phyloP scores from a whole-genome alignment of 805 yeast species.

The Candida mattraensis region DNA sequence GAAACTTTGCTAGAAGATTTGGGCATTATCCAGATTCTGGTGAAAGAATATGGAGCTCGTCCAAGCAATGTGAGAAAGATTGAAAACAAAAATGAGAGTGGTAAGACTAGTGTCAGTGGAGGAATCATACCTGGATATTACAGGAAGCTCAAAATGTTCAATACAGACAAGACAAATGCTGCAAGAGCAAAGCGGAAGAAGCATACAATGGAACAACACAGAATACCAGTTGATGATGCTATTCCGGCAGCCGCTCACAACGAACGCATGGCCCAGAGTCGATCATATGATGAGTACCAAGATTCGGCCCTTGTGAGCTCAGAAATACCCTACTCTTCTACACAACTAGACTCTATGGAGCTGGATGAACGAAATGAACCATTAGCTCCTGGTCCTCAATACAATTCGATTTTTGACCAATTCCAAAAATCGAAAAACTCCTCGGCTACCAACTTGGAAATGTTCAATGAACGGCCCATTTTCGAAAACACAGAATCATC shows the following conservation, averaged over 20 bases:
- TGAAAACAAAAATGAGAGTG: constrained; percentile 30
- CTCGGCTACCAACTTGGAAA: constrained; percentile 2
- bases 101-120: constrained; percentile 34
- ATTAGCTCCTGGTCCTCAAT: neutral
- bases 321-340: no score
- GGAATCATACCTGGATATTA: constrained; percentile 32
- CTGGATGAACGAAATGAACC: no score
- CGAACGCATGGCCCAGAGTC: no score
- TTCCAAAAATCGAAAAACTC: constrained; percentile 1
- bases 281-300: no score
- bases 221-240: no score
- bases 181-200: constrained; percentile 6
- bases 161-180: constrained; percentile 3
- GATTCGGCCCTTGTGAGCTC: no score
- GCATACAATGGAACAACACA: neutral
- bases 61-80: constrained; percentile 32
- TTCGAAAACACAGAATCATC: constrained; percentile 4
- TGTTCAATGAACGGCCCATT: neutral
- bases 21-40: constrained; percentile 36
- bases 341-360: no score
- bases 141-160: constrained; percentile 22
- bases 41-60: constrained; percentile 29
- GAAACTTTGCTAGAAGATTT: constrained; percentile 43
- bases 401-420: constrained; percentile 9
- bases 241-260: no score